phyloP scores from a whole-genome alignment of 208 protist genomes.

The Angomonas desouzai region DNA sequence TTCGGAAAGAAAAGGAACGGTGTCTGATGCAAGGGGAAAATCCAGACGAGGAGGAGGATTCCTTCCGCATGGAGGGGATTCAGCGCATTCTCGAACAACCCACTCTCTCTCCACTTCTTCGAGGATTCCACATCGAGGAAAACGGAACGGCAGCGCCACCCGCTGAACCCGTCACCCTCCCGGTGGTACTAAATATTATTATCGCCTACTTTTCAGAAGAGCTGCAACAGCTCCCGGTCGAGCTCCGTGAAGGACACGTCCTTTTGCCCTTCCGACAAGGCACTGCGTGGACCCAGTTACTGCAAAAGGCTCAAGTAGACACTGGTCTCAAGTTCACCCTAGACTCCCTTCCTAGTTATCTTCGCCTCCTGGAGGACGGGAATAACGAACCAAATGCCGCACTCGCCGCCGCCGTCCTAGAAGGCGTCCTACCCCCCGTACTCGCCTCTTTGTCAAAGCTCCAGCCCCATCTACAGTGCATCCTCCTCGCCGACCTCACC shows the following conservation, averaged over 20 bases:
- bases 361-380: background rate
- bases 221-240: background rate
- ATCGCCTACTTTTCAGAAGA: background rate
- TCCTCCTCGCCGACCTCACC: slow-evolving; percentile 45
- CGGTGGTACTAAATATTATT: background rate
- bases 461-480: slow-evolving; percentile 72
- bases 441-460: slow-evolving; percentile 14
- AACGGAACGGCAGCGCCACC: background rate
- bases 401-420: slow-evolving; percentile 8
- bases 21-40: slow-evolving; percentile 5
- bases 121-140: background rate
- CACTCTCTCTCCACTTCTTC: slow-evolving; percentile 18
- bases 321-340: background rate
- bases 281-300: background rate
- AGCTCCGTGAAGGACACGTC: background rate
- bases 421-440: slow-evolving; percentile 28
- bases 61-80: slow-evolving; percentile 25
- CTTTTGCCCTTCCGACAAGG: background rate
- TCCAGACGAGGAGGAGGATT: slow-evolving; percentile 9
- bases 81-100: slow-evolving; percentile 1
- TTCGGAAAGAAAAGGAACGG: slow-evolving; percentile 22
- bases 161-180: background rate
- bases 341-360: background rate
- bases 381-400: background rate
- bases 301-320: background rate